Evolutionary conservation across 2,329 filamentous ascomycete species (phyloP), one percentile per base, ranked within the genome.

Genomic region (Calonectria pteridis): DNA sequence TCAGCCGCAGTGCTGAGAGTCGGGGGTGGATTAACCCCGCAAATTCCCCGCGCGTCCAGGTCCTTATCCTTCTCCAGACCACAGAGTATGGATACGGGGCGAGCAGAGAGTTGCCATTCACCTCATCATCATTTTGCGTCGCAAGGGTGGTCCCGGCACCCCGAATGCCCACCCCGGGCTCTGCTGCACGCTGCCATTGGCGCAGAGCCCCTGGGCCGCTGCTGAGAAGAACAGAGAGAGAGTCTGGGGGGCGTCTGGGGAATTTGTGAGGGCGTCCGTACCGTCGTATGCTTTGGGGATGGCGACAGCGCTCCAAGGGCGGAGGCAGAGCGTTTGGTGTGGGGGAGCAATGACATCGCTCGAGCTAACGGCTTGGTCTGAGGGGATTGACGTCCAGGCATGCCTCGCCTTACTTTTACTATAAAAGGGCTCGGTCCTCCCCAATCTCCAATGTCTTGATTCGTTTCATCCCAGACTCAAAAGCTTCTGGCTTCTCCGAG

Each of bases 281-380:
- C 58, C 26, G 23, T 65, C 46, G 46, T 29, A 46, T 53, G 53
- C 63, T 71, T 62, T 62, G 43, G 63, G 69, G 53, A 71, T 67
- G 62, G 53, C 31, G 63, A 29, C 53, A 35, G 33, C 58, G 33
- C 43, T 28, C 67, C 40, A 53, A 26, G 49, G 28, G 64, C 31
- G 35, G 64, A 67, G 50, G 49, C 26, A 49, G 64, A 33, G 10
- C n/a, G 23, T 46, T 33, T 46, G 16, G 29, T 66, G 62, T 65
- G 69, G 62, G 63, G 64, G 70, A 62, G 70, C 53, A 51, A 72
- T 67, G 64, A 67, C 70, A 68, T 72, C 70, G 64, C 63, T 49
- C 18, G 31, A 46, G 51, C 37, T 49, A 37, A 62, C n/a, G 37
- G 35, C 62, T 59, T 37, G 23, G 50, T 18, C 51, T 58, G 58